Base-by-base conservation (phyloP, 441 rosid species). In the Hura crepitans region DNA sequence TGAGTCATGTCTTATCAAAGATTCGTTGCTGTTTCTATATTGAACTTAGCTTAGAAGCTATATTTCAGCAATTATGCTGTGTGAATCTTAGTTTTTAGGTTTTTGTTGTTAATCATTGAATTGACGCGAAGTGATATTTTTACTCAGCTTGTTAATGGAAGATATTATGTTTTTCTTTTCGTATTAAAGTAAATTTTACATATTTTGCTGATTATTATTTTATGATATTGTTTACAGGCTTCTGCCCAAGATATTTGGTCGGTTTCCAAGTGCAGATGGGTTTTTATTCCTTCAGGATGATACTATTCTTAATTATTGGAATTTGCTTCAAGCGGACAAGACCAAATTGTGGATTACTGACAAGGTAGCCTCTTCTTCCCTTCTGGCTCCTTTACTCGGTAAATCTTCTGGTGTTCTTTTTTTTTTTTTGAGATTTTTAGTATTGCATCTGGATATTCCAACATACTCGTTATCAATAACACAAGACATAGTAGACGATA, bases 251-350 rank as follows among this genome's bases (percentile, higher is more conserved):
- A 84, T 90, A 71, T 90, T 93, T 66, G 78, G 83, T 67, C 84
- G 83, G 60, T 93, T 69, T 77, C 54, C 86, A 64, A 84, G 92
- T 55, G 91, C 98, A 1, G 98, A 93, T 71, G 98, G 98, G 22
- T 93, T 90, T 79, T 58, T 93, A 72, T 93, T 93, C 81, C 89
- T 90, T 68, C 92, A 87, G 80, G 98, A 93, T 75, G 87, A 93
- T 76, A 93, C 97, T 2, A 53, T 93, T 79, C 93, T 93, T 64
- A 93, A 93, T 72, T 93, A 93, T 77, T 93, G 98, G 98, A 93
- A 89, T 84, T 79, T 93, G 77, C 82, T 85, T 78, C 96, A 81
- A 71, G 98, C 93, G 2, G 96, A 90, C 87, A 93, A 87, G 87
- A 77, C 78, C 69, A 93, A 89, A 81, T 82, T 93, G 59, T 93